Percentiles rank a stretch among this genome's conserved stretches.
phyloP scores from a whole-genome alignment of 192 early-diverging fungal species.

The Allomyces arbusculus region DNA sequence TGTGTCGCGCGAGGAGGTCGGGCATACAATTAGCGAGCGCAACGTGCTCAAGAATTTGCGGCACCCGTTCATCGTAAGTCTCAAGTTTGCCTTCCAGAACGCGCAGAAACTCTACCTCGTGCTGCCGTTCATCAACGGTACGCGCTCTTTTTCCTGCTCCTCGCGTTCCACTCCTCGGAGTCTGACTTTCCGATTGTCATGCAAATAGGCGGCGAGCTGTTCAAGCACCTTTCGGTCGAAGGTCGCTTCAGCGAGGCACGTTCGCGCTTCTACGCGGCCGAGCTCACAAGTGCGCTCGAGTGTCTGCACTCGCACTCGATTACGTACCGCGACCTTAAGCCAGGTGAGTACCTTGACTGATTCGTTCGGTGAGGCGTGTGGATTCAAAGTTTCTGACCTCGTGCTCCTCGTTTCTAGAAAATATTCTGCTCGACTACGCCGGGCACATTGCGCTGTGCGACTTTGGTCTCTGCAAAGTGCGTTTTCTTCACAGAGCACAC shows the following conservation, averaged over 20 bases:
- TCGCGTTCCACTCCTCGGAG: background rate
- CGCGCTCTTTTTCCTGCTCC: background rate
- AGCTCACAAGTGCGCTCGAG: constrained; percentile 44
- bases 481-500: too few species aligned
- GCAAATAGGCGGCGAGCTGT: constrained; percentile 37
- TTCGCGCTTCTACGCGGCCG: constrained; percentile 59
- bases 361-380: background rate
- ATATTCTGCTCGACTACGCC: constrained; percentile 32
- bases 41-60: constrained; percentile 42
- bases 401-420: constrained; percentile 5
- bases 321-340: constrained; percentile 26
- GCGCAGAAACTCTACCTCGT: constrained; percentile 54
- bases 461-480: constrained; percentile 52
- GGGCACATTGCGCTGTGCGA: constrained; percentile 56
- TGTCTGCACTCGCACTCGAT: constrained; percentile 45
- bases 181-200: too few species aligned
- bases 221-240: constrained; percentile 81
- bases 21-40: constrained; percentile 53
- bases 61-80: constrained; percentile 79
- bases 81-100: constrained; percentile 83
- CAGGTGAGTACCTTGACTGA: background rate
- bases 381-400: background rate
- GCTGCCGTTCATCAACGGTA: constrained; percentile 54
- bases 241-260: constrained; percentile 69
- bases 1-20: constrained; percentile 49